Percentiles rank a stretch among this genome's conserved stretches.
Evolutionary conservation across 768 basidiomycete species (phyloP).

Genomic region (Termitomyces sp.): DNA sequence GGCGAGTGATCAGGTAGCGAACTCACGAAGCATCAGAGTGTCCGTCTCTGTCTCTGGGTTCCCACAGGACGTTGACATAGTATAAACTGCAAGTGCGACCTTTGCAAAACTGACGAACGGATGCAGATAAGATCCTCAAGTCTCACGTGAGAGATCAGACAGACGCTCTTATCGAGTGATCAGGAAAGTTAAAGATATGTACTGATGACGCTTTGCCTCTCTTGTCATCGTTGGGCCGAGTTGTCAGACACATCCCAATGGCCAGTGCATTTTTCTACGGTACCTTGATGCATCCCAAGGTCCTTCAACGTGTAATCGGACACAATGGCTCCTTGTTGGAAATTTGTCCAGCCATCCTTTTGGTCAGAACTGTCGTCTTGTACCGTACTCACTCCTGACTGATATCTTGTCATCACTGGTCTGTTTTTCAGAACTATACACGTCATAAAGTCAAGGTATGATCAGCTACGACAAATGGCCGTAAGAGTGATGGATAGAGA

Average conservation of each 20-base stretch:
- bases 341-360: conserved; percentile 69
- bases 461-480: not conserved
- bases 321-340: conserved; percentile 59
- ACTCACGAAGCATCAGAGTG: conserved; percentile 64
- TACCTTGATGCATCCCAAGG: conserved; percentile 82
- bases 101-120: not conserved
- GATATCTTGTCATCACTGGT: not conserved
- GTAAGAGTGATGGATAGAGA: not conserved
- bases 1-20: not conserved
- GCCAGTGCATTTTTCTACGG: conserved; percentile 77
- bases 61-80: conserved; percentile 45
- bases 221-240: not conserved
- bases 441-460: conserved; percentile 72
- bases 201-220: not conserved
- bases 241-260: not conserved
- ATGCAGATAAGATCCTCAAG: not conserved
- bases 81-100: not conserved
- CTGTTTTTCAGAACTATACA: conserved; percentile 57
- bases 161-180: not conserved
- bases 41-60: conserved; percentile 56
- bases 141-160: not conserved
- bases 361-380: conserved; percentile 37
- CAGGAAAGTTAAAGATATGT: not conserved
- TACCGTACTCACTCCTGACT: not conserved
- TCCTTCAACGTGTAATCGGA: conserved; percentile 70